Conservation (phyloP, 306 rosid genomes). For the Mucuna pruriens region DNA sequence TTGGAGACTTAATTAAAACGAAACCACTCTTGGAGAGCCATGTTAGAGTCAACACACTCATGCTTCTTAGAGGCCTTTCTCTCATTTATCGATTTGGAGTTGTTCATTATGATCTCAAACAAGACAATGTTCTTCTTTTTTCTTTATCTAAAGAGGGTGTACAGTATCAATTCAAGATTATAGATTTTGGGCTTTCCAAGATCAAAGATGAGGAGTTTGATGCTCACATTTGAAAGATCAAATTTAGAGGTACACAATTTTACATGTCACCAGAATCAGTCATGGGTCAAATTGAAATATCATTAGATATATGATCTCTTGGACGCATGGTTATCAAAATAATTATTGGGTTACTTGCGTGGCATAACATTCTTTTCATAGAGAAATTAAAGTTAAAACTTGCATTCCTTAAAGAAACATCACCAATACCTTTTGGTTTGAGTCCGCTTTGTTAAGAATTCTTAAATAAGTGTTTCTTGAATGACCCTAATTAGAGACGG, state of each 20-base stretch:
- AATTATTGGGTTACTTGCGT: not conserved
- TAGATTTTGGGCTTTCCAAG: not conserved
- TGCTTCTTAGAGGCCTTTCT: not conserved
- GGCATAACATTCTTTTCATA: not conserved
- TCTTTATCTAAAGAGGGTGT: not conserved
- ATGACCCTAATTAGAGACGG: not conserved
- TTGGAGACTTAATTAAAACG: not conserved
- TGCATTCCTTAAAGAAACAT: not conserved
- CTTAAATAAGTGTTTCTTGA: not conserved
- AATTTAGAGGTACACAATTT: not conserved
- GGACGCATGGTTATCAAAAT: not conserved
- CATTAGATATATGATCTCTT: not conserved
- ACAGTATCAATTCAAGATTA: not conserved
- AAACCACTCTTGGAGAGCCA: not conserved
- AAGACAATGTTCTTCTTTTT: not conserved
- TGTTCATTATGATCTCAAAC: not conserved
- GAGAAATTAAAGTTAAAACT: not conserved
- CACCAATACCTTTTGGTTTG: not conserved
- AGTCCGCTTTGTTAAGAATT: not conserved
- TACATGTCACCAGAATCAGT: constrained; percentile 4
- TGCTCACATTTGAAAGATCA: not conserved
- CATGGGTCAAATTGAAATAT: not conserved
- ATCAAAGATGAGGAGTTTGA: not conserved
- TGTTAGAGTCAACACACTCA: not conserved
- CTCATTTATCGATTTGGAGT: too few species aligned